A percentile compares a stretch with the other conserved stretches of the same genome.
Conservation (phyloP, 2,329 filamentous ascomycete species). For the Neopestalotiopsis rosae region DNA sequence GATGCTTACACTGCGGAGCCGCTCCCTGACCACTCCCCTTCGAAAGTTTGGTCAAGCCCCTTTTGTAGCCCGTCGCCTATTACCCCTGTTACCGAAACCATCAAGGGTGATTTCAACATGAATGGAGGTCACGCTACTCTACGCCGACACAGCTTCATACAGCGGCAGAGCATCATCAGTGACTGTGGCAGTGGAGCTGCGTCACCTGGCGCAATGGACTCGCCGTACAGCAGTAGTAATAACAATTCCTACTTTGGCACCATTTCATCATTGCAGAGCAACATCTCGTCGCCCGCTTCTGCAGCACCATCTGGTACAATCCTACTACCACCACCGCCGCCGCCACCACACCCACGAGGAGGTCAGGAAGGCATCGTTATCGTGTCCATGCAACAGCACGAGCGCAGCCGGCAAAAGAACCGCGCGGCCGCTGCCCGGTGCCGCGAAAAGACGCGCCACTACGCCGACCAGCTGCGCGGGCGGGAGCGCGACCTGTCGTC, state of each 20-base stretch:
- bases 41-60: neutral
- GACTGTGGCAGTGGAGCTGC: neutral
- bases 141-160: neutral
- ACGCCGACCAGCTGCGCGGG: conserved; percentile 30
- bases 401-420: conserved; percentile 27
- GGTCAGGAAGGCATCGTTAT: neutral
- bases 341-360: no score
- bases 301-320: no score
- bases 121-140: neutral
- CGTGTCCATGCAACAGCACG: neutral
- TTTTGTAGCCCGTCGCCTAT: neutral
- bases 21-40: neutral
- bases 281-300: neutral
- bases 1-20: neutral
- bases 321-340: no score
- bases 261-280: neutral
- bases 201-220: neutral
- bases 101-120: neutral
- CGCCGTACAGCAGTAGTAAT: neutral
- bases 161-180: neutral
- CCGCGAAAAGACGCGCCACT: conserved; percentile 36
- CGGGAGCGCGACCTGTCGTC: conserved; percentile 24
- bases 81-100: neutral
- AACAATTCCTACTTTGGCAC: neutral
- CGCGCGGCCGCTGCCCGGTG: conserved; percentile 36